Evolutionary conservation across 768 basidiomycete species (phyloP).

Genomic region (Vishniacozyma victoriae): DNA sequence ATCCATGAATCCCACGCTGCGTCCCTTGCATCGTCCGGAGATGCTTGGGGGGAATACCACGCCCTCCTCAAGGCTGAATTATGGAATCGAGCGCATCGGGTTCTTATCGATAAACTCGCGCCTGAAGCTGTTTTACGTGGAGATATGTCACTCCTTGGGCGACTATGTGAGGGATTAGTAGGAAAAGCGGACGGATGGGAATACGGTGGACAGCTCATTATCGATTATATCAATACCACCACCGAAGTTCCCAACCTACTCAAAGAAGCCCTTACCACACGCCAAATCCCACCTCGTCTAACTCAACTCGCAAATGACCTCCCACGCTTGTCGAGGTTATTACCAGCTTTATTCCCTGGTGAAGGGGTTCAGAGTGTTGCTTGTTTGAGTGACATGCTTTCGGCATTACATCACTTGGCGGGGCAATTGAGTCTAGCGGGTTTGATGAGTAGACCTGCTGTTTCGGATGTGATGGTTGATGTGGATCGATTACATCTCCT

Average conservation of each 20-base stretch:
- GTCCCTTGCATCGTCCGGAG: constrained; percentile 59
- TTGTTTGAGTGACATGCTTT: constrained; percentile 35
- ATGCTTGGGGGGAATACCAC: constrained; percentile 69
- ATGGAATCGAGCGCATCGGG: constrained; percentile 68
- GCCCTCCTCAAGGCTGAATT: constrained; percentile 65
- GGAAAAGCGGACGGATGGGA: constrained; percentile 70
- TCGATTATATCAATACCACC: constrained; percentile 23
- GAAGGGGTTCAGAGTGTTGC: constrained; percentile 32
- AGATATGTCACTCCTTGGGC: constrained; percentile 59
- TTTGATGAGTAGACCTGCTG: constrained; percentile 12
- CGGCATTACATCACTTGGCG: constrained; percentile 27
- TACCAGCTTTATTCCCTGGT: constrained; percentile 34
- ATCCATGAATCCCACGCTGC: constrained; percentile 82
- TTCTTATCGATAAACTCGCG: constrained; percentile 79
- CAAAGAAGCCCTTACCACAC: background rate
- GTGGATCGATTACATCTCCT: constrained; percentile 38
- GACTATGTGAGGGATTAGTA: constrained; percentile 64
- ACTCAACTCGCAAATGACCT: constrained; percentile 10
- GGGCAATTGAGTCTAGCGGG: constrained; percentile 18
- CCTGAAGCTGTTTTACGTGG: constrained; percentile 75
- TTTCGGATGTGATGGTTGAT: constrained; percentile 33
- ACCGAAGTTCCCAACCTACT: constrained; percentile 19
- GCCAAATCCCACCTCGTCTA: too few species aligned
- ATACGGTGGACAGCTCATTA: constrained; percentile 67
- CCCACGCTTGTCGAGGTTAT: constrained; percentile 23